Evolutionary conservation across 495 filamentous ascomycete genomes (phyloP).

Genomic region (Xylaria castorea): DNA sequence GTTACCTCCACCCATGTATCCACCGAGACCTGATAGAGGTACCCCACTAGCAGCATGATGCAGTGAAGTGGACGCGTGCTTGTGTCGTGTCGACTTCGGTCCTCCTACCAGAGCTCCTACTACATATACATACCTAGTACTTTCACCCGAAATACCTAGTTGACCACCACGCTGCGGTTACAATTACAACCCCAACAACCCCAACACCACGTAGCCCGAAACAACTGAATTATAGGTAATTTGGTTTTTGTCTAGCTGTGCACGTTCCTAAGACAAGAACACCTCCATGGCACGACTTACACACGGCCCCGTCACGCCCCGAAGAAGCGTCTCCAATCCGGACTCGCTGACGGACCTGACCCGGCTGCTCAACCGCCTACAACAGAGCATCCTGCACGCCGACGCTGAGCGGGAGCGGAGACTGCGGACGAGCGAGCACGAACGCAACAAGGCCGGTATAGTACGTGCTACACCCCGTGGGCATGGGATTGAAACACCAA

Average conservation of each 20-base stretch:
- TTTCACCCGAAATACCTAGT: neutral
- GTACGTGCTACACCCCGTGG: conserved; percentile 50
- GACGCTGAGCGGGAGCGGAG: conserved; percentile 62
- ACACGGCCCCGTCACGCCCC: conserved; percentile 37
- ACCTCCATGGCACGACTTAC: conserved; percentile 39
- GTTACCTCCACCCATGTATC: neutral
- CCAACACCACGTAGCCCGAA: neutral
- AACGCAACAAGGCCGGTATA: conserved; percentile 70
- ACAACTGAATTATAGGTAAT: neutral
- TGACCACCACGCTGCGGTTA: neutral
- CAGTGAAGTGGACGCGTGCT: conserved; percentile 8
- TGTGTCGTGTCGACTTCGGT: neutral
- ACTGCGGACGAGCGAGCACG: conserved; percentile 68
- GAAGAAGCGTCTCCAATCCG: conserved; percentile 33
- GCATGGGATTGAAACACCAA: neutral
- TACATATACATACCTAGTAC: no score
- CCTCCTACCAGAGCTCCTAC: no score
- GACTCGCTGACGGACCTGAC: conserved; percentile 62
- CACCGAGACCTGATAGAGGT: neutral
- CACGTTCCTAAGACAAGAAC: neutral
- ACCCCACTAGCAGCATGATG: conserved; percentile 9
- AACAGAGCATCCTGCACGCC: conserved; percentile 73
- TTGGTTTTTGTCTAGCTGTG: neutral
- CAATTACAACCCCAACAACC: neutral
- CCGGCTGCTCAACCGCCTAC: conserved; percentile 76